These are phyloP conservation scores for Eleusine indica DNA, from an alignment of 176 grass and related monocot species.

Conservation along the genomic window DNA sequence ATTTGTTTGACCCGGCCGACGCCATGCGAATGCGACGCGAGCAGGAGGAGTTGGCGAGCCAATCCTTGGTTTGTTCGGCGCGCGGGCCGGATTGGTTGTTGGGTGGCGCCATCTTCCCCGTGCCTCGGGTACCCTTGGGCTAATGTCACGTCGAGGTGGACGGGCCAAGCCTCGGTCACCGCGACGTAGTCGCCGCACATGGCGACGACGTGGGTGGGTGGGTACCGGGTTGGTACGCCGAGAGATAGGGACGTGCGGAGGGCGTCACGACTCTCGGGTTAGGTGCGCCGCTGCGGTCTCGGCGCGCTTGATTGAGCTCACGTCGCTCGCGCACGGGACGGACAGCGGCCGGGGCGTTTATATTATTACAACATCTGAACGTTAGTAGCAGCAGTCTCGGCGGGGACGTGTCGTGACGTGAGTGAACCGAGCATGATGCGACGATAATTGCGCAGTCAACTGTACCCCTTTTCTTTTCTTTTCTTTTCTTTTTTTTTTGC, in stretches of 20 bases:
- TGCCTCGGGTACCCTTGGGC: neutral
- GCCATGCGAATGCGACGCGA: neutral
- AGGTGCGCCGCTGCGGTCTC: neutral
- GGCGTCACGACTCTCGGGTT: neutral
- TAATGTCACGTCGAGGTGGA: neutral
- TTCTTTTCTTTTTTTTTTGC: too few species aligned
- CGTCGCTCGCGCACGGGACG: neutral
- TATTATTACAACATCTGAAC: too few species aligned
- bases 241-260: neutral
- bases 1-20: neutral
- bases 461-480: too few species aligned
- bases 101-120: neutral
- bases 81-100: neutral
- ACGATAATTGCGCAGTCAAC: too few species aligned
- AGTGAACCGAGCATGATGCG: too few species aligned
- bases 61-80: neutral
- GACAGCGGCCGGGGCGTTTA: neutral
- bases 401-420: too few species aligned
- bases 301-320: neutral
- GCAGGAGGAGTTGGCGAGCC: neutral
- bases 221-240: neutral
- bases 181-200: conserved; percentile 18
- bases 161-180: neutral
- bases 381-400: too few species aligned
- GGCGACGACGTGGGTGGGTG: neutral